Evolutionary conservation across 225 moss, liverwort and hornwort genomes (phyloP), one percentile per base, ranked within the genome.

Genomic region (Marchantia paleacea): DNA sequence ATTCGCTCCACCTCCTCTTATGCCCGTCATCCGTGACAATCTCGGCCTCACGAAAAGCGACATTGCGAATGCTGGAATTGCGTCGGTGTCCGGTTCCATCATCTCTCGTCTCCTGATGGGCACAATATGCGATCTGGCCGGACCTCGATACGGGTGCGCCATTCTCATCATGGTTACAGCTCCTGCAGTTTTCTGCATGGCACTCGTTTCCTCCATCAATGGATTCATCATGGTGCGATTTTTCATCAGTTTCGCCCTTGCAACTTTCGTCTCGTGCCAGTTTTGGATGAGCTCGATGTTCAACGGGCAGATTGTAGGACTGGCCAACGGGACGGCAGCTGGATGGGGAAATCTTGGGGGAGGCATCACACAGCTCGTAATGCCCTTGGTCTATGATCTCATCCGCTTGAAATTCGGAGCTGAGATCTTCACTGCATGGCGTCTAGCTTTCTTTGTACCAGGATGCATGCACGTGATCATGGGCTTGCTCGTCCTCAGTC

Each of bases 201-300:
- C 93, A 16, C 61, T 83, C 6, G 93, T 93, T 0, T 80, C 82
- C 12, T 75, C 69, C 69, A 75, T 67, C 2, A 0, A 39, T 0
- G 93, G 90, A 10, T 93, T 93, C 88, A 88, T 89, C 60, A 20
- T 52, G 0, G 90, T 89, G 2, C 91, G 91, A 0, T 93, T 93
- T 84, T 91, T 90, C 82, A 93, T 93, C 24, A 91, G 93, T 0
- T 93, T 93, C 80, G 87, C 90, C 7, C 89, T 93, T 14, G 93
- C 93, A 6, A 93, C 93, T 0, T 93, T 93, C 81, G 93, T 93
- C 5, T 91, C 91, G 26, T 93, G 93, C 84, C 93, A 93, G 85
- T 93, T 88, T 83, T 93, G 93, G 93, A 93, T 93, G 93, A 93
- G 91, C 84, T 91, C 91, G 70, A 87, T 93, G 89, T 93, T 93